Conservation (phyloP, 2,329 filamentous ascomycete species). For the Onygena corvina region DNA sequence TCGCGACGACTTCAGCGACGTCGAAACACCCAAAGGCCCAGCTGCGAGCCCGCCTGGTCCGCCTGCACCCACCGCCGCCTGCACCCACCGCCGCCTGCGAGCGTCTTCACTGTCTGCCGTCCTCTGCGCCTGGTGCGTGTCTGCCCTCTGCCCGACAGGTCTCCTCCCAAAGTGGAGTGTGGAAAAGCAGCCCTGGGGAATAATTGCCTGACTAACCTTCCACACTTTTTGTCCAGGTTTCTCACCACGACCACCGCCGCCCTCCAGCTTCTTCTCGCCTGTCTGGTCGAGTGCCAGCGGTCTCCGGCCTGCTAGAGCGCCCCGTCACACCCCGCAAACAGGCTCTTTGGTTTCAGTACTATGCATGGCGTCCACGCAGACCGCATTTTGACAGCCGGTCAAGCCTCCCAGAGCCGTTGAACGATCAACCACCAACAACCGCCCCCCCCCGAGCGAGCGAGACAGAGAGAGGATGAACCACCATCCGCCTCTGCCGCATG, state of each 20-base stretch:
- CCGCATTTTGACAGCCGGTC: conserved; percentile 6
- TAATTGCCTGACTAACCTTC: conserved; percentile 2
- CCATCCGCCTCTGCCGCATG: conserved; percentile 36
- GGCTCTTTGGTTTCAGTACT: neutral
- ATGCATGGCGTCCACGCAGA: conserved; percentile 5
- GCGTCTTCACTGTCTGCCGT: neutral
- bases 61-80: neutral
- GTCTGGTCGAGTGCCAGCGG: neutral
- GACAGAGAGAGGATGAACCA: conserved; percentile 32
- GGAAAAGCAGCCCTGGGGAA: neutral
- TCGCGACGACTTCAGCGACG: neutral
- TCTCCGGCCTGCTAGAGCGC: neutral
- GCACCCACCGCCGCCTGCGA: neutral
- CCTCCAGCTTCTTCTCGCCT: too few species aligned
- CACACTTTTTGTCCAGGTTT: neutral
- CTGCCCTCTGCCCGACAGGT: neutral
- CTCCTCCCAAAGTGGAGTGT: neutral
- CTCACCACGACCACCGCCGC: neutral
- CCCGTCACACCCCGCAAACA: neutral
- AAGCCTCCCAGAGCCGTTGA: conserved; percentile 4
- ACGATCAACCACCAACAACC: too few species aligned
- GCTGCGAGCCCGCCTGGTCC: too few species aligned
- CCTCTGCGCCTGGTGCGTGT: too few species aligned
- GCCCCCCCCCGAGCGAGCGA: conserved; percentile 1
- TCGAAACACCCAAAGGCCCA: neutral